Conservation (phyloP, 257 asterid genomes). For the Perilla frutescens region DNA sequence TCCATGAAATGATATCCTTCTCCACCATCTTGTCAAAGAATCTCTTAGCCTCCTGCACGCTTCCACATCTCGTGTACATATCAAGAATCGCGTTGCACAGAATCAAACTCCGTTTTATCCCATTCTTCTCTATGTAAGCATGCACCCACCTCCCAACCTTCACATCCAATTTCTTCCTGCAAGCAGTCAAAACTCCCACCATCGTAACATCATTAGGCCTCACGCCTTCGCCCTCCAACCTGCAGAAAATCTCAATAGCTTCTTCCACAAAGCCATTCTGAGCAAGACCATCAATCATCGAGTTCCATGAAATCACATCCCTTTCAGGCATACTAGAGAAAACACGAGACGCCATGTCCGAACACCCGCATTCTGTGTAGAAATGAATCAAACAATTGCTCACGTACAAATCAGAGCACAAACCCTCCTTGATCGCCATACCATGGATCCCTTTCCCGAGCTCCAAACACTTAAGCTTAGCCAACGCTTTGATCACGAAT, state of each 20-base stretch:
- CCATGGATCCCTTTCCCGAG: slow-evolving; percentile 77
- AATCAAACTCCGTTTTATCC: slow-evolving; percentile 50
- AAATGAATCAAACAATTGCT: slow-evolving; percentile 68
- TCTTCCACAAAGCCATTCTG: slow-evolving; percentile 52
- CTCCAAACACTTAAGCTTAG: slow-evolving; percentile 50
- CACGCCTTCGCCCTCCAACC: slow-evolving; percentile 62
- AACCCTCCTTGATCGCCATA: slow-evolving; percentile 66
- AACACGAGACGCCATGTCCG: slow-evolving; percentile 58
- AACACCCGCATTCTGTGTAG: slow-evolving; percentile 64
- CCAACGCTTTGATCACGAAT: slow-evolving; percentile 74
- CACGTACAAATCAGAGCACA: slow-evolving; percentile 61
- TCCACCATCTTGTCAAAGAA: slow-evolving; percentile 61
- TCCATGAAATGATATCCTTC: slow-evolving; percentile 71
- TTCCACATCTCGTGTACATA: slow-evolving; percentile 80
- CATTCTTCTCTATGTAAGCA: slow-evolving; percentile 54
- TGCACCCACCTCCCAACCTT: slow-evolving; percentile 67
- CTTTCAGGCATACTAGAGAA: slow-evolving; percentile 57
- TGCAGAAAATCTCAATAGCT: slow-evolving; percentile 55
- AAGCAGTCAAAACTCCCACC: slow-evolving; percentile 70
- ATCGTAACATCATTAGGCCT: slow-evolving; percentile 71
- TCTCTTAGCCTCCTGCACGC: slow-evolving; percentile 56
- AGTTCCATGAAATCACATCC: slow-evolving; percentile 88
- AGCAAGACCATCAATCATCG: slow-evolving; percentile 72
- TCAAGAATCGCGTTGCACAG: slow-evolving; percentile 72
- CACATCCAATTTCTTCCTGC: slow-evolving; percentile 63